Conservation (phyloP, 2,329 filamentous ascomycete species). For the Epichloe bromicola region DNA sequence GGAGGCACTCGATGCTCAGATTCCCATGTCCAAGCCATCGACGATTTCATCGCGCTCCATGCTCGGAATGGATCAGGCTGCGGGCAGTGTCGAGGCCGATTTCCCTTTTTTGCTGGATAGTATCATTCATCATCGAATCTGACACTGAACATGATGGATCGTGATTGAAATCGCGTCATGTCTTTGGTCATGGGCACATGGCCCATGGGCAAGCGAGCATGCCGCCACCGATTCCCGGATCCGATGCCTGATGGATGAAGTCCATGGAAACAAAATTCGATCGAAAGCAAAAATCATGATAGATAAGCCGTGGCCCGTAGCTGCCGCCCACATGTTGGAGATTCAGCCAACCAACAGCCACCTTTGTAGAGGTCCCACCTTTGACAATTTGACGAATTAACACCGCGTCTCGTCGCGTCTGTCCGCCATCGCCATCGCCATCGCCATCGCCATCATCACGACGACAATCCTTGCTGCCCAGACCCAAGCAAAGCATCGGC, state of each 20-base stretch:
- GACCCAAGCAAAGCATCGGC: neutral
- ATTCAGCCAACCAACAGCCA: neutral
- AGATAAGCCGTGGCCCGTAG: neutral
- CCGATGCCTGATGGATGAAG: neutral
- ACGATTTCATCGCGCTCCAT: neutral
- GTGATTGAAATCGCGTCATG: no score
- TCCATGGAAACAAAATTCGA: neutral
- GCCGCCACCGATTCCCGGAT: no score
- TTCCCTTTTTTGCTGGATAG: no score
- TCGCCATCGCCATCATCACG: neutral
- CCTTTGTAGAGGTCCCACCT: neutral
- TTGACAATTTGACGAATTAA: neutral
- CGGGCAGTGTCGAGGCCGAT: no score
- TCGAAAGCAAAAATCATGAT: neutral
- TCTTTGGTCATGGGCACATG: no score
- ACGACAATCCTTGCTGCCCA: neutral
- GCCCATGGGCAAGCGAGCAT: no score
- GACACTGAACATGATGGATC: no score
- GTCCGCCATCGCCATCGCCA: conserved; percentile 1
- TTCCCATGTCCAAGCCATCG: neutral
- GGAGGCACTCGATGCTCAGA: neutral
- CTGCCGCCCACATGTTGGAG: neutral
- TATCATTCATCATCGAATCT: no score
- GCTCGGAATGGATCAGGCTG: no score
- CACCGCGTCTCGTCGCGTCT: conserved; percentile 2